Evolutionary conservation across 2,329 filamentous ascomycete species (phyloP).

Genomic region (Simplicillium sp.): DNA sequence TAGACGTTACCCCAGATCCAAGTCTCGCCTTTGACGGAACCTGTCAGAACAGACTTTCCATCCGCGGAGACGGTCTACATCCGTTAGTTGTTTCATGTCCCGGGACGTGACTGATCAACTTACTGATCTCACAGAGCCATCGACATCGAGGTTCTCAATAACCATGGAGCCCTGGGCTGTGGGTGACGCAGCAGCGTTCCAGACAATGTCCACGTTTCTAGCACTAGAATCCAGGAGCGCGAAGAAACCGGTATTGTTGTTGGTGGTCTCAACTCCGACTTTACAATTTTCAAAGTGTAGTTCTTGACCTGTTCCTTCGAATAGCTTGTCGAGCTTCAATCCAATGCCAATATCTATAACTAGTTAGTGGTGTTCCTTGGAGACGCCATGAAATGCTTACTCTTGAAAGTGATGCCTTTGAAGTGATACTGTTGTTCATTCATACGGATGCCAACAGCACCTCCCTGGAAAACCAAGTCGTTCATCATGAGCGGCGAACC

Average conservation of each 20-base stretch:
- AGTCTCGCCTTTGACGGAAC: slow-evolving; percentile 7
- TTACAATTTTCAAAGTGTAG: slow-evolving; percentile 17
- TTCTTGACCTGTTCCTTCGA: slow-evolving; percentile 18
- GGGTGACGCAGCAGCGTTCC: slow-evolving; percentile 14
- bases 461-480: slow-evolving; percentile 21
- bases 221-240: slow-evolving; percentile 20
- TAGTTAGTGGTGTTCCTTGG: not conserved
- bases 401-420: slow-evolving; percentile 20
- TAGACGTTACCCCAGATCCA: slow-evolving; percentile 12
- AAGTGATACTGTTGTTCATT: slow-evolving; percentile 24
- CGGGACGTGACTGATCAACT: slow-evolving; percentile 4
- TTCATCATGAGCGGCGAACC: slow-evolving; percentile 21
- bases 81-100: not conserved
- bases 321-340: slow-evolving; percentile 15
- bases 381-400: slow-evolving; percentile 8
- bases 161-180: slow-evolving; percentile 17
- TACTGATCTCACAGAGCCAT: slow-evolving; percentile 12
- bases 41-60: slow-evolving; percentile 11
- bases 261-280: slow-evolving; percentile 18
- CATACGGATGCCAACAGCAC: slow-evolving; percentile 18
- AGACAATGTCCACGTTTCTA: slow-evolving; percentile 14
- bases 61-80: slow-evolving; percentile 21
- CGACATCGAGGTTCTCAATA: slow-evolving; percentile 17
- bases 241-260: slow-evolving; percentile 14
- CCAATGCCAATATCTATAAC: slow-evolving; percentile 12